Conservation (phyloP, 2,329 filamentous ascomycete species). For the Ceratocystis smalleyi region DNA sequence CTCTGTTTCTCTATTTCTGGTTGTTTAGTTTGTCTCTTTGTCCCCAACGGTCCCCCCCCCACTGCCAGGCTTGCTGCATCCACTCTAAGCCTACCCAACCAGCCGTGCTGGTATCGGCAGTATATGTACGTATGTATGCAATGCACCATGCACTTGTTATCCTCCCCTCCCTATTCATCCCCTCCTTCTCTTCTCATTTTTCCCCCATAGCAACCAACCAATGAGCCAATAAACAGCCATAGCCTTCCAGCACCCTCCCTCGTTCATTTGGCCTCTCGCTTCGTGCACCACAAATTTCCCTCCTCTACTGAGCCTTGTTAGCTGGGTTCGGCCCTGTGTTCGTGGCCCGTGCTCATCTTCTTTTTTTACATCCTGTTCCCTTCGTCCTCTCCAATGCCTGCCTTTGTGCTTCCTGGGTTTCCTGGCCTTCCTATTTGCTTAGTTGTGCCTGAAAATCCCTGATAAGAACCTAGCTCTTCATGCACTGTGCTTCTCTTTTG, state of each 20-base stretch:
- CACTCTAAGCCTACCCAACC: background rate
- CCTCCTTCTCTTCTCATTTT: background rate
- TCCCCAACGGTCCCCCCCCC: background rate
- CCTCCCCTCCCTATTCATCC: background rate
- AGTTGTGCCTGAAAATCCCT: background rate
- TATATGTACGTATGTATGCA: too few species aligned
- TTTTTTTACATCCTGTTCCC: background rate
- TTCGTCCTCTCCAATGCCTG: background rate
- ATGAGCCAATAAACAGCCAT: background rate
- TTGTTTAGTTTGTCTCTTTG: background rate
- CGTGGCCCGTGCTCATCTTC: background rate
- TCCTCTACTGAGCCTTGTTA: background rate
- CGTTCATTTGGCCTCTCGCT: background rate
- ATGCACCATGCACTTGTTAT: background rate
- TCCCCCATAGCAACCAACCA: slow-evolving; percentile 1
- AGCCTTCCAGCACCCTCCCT: background rate
- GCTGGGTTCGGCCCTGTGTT: background rate
- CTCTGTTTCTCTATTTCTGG: too few species aligned
- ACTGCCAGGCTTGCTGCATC: background rate
- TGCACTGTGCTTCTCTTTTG: background rate
- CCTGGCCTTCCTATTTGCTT: background rate
- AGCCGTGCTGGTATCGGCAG: background rate
- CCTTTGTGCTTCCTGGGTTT: background rate
- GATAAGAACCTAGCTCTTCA: background rate
- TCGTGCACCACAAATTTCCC: slow-evolving; percentile 1